Base-by-base conservation (phyloP, 129 eudicot genomes). In the Scalesia atractyloides region DNA sequence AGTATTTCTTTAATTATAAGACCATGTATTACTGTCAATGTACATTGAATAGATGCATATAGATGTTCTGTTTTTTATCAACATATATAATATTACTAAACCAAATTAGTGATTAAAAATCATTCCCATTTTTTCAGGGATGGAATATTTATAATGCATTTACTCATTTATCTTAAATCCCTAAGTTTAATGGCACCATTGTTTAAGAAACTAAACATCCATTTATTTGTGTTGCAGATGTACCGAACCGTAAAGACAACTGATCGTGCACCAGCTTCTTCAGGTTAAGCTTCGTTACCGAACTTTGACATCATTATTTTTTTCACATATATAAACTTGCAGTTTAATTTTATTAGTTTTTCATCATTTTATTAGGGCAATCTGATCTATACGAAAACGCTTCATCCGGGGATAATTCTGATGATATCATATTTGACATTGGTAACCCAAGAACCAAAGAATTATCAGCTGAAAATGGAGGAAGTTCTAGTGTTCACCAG, bases 161-260 rank as follows among this genome's bases (percentile, higher is more conserved):
- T 19, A 17, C 36, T 20, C 36, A 57, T 63, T 57, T 57, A 34
- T 50, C 7, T n/a, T 4, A 14, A n/a, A 59, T 14, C 63, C 15
- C 48, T 58, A 60, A 24, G 10, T 11, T 20, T 5, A 46, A 9
- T 10, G 13, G 4, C 3, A 20, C 57, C 41, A 20, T 10, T 48
- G n/a, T 14, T 48, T 47, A 22, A 67, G 59, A 24, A 17, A 16
- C 13, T 53, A 19, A 69, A 73, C 20, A 36, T 62, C 36, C 7
- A 11, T 65, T 18, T 51, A 41, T 5, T 77, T 39, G 67, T 17
- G 61, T 46, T 69, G 86, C 90, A 93, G 98, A 93, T 93, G 98
- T 93, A 93, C 77, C 83, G 98, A 33, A 93, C 98, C 0, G 98
- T 93, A 64, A 93, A 89, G 81, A 89, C 98, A 53, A 93, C 98